Base-by-base conservation (phyloP, 2,329 filamentous ascomycete genomes). In the Talaromyces sp. region DNA sequence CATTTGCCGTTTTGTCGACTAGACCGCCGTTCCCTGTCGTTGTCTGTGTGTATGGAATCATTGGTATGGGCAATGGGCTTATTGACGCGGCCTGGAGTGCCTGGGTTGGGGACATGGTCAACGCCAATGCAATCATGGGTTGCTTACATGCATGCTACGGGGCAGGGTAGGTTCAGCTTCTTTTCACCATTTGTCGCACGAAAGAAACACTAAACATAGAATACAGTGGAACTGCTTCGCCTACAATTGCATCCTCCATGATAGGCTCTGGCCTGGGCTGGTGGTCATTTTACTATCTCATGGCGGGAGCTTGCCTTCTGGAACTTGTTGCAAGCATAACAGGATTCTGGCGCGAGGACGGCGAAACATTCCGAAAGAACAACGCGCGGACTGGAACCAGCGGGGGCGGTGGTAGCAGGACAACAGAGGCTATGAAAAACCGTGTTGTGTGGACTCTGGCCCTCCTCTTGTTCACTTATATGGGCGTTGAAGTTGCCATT, bases 261-360 rank as follows among this genome's bases (percentile, higher is more conserved):
- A 84, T 93, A 38, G 86, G 87, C 13, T 17, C 77, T 0, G 65
- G 76, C 4, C 69, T 88, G 56, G 78, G 78, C 0, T 95, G 90
- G 90, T 91, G 87, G 67, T 79, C 79, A 11, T 93, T 89, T 73
- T 93, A 90, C 73, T 91, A 91, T 69, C 75, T 91, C 59, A 89
- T 92, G 86, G 85, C 89, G 68, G 52, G 21, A 11, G 52, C 26
- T 19, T 54, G 19, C 21, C 26, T 32, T 24, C 17, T 54, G 8
- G 52, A 54, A 17, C 27, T 35, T 21, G 21, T 54, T 4, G 5
- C 21, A 4, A 19, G 27, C 17, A 19, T 24, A n/a, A 31, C 10
- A 13, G 27, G 17, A 2, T 54, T 54, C 24, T 54, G 52, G 52
- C 17, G 31, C 17, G 31, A 54, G 19, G 27, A 21, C 4, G 52